Percentiles rank a stretch among this genome's conserved stretches.
phyloP scores from a whole-genome alignment of 768 basidiomycete genomes.

The Russula griseocarnosa region DNA sequence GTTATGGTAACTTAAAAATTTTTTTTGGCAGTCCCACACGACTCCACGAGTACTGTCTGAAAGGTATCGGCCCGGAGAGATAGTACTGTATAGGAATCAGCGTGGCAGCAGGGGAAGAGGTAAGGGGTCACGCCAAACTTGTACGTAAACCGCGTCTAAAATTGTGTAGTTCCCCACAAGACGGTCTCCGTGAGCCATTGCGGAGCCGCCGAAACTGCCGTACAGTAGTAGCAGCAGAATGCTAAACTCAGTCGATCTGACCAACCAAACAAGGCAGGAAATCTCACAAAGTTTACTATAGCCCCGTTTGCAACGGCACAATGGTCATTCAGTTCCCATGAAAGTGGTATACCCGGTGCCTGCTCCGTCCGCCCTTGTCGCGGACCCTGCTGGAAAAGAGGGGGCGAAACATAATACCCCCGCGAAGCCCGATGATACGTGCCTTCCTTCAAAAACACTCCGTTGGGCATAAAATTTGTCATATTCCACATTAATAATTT shows the following conservation, averaged over 20 bases:
- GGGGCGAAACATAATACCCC: neutral
- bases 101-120: neutral
- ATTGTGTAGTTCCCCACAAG: constrained; percentile 33
- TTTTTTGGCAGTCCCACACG: constrained; percentile 35
- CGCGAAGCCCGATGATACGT: constrained; percentile 18
- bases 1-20: constrained; percentile 37
- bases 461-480: constrained; percentile 34
- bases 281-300: constrained; percentile 27
- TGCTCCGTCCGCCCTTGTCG: constrained; percentile 36
- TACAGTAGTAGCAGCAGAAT: constrained; percentile 30
- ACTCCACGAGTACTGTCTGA: constrained; percentile 45
- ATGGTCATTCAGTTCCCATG: constrained; percentile 34
- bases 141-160: constrained; percentile 44
- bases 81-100: constrained; percentile 29
- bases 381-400: constrained; percentile 33
- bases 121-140: constrained; percentile 42
- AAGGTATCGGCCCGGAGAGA: constrained; percentile 4
- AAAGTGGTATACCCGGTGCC: constrained; percentile 37
- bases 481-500: constrained; percentile 34
- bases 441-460: constrained; percentile 34
- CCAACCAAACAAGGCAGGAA: neutral
- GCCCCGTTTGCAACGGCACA: constrained; percentile 28
- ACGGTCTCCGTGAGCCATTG: constrained; percentile 42
- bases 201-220: constrained; percentile 38
- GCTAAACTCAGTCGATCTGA: constrained; percentile 10